Evolutionary conservation across 1,139 yeast species (phyloP).

Genomic region (Nakaseomyces bracarensis): DNA sequence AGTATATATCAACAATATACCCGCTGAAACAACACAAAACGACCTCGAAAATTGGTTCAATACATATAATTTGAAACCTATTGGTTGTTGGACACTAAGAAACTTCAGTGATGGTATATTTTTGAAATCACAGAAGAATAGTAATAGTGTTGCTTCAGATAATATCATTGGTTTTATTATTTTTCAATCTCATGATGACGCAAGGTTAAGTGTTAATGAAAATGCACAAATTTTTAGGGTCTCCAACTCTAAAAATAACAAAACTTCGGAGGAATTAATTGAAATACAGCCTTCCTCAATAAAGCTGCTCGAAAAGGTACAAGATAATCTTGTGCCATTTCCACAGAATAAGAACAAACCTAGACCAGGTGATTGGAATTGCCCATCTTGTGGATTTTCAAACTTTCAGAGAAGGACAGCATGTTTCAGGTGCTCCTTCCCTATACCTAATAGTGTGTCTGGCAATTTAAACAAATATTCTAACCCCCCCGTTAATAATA

Average conservation of each 20-base stretch:
- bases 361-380: constrained; percentile 96
- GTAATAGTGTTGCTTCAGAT: constrained; percentile 15
- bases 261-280: constrained; percentile 48
- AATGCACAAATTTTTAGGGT: constrained; percentile 44
- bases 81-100: constrained; percentile 83
- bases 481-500: constrained; percentile 34
- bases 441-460: constrained; percentile 48
- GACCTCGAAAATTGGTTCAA: constrained; percentile 90
- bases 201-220: constrained; percentile 64
- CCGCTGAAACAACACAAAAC: constrained; percentile 80
- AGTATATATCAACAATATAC: constrained; percentile 68
- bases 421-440: constrained; percentile 87
- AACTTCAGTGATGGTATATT: constrained; percentile 26
- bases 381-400: constrained; percentile 93
- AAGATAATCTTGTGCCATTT: constrained; percentile 71
- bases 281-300: constrained; percentile 86
- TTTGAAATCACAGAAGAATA: not conserved
- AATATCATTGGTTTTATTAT: constrained; percentile 73
- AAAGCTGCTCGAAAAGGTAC: constrained; percentile 69
- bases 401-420: constrained; percentile 93
- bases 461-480: not conserved
- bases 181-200: constrained; percentile 79
- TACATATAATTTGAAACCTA: constrained; percentile 76
- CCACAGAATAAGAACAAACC: constrained; percentile 87
- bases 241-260: not conserved